Percentiles rank a stretch among this genome's conserved stretches.
Conservation (phyloP, 1,139 yeast species). For the Candida sp. region DNA sequence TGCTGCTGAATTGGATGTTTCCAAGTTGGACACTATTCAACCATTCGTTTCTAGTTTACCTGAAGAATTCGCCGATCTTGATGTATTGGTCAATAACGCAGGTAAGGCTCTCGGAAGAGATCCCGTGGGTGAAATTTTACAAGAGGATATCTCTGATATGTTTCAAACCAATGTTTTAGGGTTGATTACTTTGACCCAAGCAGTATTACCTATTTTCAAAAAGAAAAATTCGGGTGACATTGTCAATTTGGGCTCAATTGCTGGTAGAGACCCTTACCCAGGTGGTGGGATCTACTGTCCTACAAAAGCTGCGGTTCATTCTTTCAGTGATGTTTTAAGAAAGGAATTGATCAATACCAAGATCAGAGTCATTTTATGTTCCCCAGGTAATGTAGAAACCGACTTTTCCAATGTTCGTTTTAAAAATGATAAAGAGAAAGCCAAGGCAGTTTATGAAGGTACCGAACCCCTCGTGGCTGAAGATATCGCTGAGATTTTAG, state of each 20-base stretch:
- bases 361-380: conserved; percentile 77
- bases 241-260: conserved; percentile 82
- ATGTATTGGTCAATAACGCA: conserved; percentile 40
- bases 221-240: conserved; percentile 66
- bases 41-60: conserved; percentile 32
- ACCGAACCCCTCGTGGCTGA: conserved; percentile 71
- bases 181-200: conserved; percentile 37
- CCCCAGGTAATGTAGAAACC: conserved; percentile 88
- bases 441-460: conserved; percentile 71
- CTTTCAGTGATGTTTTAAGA: conserved; percentile 73
- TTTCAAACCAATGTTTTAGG: conserved; percentile 43
- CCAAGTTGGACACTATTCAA: conserved; percentile 29
- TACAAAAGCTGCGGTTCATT: conserved; percentile 78
- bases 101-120: conserved; percentile 43
- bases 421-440: conserved; percentile 66
- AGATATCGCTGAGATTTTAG: conserved; percentile 81
- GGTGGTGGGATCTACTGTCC: conserved; percentile 88
- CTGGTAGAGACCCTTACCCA: conserved; percentile 85
- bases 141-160: conserved; percentile 34
- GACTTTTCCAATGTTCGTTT: conserved; percentile 78
- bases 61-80: conserved; percentile 33
- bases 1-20: conserved; percentile 29
- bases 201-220: conserved; percentile 39
- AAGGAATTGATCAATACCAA: conserved; percentile 73
- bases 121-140: conserved; percentile 28